Percentiles rank a stretch among this genome's conserved stretches.
Conservation (phyloP, 139 green algal genomes). For the Monoraphidium neglectum region DNA sequence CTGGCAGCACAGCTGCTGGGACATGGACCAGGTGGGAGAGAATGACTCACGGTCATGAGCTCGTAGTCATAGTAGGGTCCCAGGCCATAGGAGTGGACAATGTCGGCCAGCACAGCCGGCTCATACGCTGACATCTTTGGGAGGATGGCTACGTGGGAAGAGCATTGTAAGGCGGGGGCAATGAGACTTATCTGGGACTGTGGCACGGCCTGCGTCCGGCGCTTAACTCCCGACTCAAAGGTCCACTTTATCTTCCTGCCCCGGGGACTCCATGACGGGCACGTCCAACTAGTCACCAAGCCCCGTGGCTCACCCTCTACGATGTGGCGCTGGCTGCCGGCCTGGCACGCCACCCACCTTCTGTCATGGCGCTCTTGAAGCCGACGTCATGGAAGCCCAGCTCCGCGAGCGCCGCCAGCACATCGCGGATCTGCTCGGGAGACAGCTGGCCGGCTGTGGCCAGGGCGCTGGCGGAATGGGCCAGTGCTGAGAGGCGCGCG, state of each 20-base stretch:
- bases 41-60: background rate
- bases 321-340: too few relatives aligned
- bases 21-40: too few relatives aligned
- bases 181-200: background rate
- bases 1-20: too few relatives aligned
- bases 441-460: slow-evolving; percentile 2
- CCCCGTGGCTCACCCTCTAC: too few relatives aligned
- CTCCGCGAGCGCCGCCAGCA: slow-evolving; percentile 21
- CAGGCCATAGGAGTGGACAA: slow-evolving; percentile 17
- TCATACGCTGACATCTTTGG: slow-evolving; percentile 16
- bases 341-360: background rate
- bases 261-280: too few relatives aligned
- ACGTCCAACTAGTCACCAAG: too few relatives aligned
- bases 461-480: slow-evolving; percentile 12
- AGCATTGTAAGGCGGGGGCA: background rate
- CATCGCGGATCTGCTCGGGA: slow-evolving; percentile 29
- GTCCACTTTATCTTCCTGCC: too few relatives aligned
- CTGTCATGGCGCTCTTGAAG: slow-evolving; percentile 33
- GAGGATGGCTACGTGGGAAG: background rate
- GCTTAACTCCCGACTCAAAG: too few relatives aligned
- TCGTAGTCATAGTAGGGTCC: slow-evolving; percentile 10
- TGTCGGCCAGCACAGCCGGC: slow-evolving; percentile 28
- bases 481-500: background rate
- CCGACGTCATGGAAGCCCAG: slow-evolving; percentile 27
- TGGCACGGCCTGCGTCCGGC: too few relatives aligned